Evolutionary conservation across 257 asterid species (phyloP), one percentile per base, ranked within the genome.

Genomic region (Haberlea rhodopensis): DNA sequence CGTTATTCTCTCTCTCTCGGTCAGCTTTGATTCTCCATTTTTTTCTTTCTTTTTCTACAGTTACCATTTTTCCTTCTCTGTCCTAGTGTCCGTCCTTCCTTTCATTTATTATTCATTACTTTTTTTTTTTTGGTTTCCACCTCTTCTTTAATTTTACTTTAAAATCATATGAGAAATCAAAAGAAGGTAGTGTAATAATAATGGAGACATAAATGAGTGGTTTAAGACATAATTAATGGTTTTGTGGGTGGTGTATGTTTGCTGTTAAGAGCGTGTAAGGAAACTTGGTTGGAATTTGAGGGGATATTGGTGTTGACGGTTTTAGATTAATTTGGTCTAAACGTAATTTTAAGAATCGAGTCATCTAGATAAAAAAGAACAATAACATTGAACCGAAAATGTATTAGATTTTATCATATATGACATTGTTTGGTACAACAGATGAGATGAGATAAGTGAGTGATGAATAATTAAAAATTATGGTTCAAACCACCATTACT

Each of bases 181-280:
- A 13, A 15, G 7, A 15, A 8, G 51, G 20, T 15, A 15, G 51
- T 43, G 51, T 43, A 5, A n/a, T n/a, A n/a, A 43, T 54, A 43
- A 54, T 46, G 16, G 32, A 22, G 28, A 52, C 62, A 69, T 32
- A 49, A 59, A 26, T 28, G 55, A 68, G 61, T 43, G 34, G 60
- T 45, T 57, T 15, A 25, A 32, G 20, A 25, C 51, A 48, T 67
- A 29, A 34, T 52, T 31, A 28, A 51, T 37, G 9, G 58, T 48
- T 68, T 62, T 26, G 63, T 51, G 28, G 64, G 21, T 13, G 15
- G 9, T 16, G 43, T 65, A 53, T 18, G 68, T 43, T n/a, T 4
- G 65, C 25, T 37, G 22, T n/a, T n/a, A n/a, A n/a, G n/a, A n/a
- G n/a, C n/a, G n/a, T n/a, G n/a, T n/a, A n/a, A n/a, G n/a, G n/a